A percentile compares a stretch with the other conserved stretches of the same genome.
phyloP scores from a whole-genome alignment of 2,329 filamentous ascomycete species.

The Diaporthe sp. region DNA sequence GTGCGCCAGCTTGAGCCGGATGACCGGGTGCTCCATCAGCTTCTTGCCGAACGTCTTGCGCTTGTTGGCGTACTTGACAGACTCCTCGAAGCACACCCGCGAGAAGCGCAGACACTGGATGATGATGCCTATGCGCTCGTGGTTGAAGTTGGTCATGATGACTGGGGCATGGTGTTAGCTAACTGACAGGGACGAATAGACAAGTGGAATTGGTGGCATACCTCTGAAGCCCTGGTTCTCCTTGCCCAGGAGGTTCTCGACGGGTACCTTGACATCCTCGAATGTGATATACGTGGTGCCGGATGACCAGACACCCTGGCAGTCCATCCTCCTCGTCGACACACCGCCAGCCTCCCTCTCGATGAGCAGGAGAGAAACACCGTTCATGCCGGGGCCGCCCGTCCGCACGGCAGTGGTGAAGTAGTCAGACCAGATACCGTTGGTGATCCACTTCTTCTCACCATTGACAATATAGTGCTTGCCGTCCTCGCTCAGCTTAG shows the following conservation, averaged over 20 bases:
- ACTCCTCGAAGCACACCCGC: constrained; percentile 97
- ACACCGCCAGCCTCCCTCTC: constrained; percentile 89
- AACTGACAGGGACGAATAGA: background rate
- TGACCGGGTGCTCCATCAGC: constrained; percentile 96
- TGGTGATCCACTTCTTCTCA: constrained; percentile 99
- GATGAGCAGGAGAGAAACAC: constrained; percentile 90
- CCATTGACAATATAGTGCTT: constrained; percentile 99
- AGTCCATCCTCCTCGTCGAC: constrained; percentile 95
- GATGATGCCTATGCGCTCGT: constrained; percentile 98
- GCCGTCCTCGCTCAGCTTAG: constrained; percentile 93
- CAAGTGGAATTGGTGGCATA: constrained; percentile 49
- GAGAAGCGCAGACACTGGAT: constrained; percentile 97
- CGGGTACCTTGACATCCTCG: constrained; percentile 98
- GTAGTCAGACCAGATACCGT: constrained; percentile 96
- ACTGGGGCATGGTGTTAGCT: constrained; percentile 61
- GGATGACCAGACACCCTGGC: constrained; percentile 95
- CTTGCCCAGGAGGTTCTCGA: constrained; percentile 98
- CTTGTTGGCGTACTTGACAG: constrained; percentile 97
- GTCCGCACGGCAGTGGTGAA: constrained; percentile 98
- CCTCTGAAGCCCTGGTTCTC: constrained; percentile 97
- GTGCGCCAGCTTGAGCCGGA: constrained; percentile 96
- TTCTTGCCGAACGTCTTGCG: constrained; percentile 96
- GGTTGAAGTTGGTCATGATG: constrained; percentile 99
- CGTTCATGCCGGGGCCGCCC: constrained; percentile 90
- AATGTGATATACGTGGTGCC: constrained; percentile 98